A percentile compares a stretch with the other conserved stretches of the same genome.
Evolutionary conservation across 140 eudicot species (phyloP).

Genomic region (Senecio squalidus): DNA sequence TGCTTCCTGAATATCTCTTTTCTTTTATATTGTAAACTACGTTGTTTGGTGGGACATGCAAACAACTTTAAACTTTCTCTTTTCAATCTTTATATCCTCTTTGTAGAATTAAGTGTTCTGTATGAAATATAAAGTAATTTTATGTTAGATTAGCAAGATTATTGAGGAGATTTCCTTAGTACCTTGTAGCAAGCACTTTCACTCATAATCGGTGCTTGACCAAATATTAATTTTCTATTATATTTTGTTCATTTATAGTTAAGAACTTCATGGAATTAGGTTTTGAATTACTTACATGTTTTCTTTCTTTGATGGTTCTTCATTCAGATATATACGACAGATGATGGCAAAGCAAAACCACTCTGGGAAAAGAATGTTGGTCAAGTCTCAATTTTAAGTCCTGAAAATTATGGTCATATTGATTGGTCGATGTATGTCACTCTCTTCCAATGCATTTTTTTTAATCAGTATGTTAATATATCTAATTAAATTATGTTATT

Average conservation of each 20-base stretch:
- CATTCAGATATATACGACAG: constrained; percentile 64
- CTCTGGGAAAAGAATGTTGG: constrained; percentile 66
- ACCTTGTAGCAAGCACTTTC: neutral
- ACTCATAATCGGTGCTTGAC: constrained; percentile 8
- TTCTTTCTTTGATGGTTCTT: constrained; percentile 4
- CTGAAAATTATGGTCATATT: constrained; percentile 60
- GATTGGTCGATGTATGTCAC: constrained; percentile 90
- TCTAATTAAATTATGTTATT: constrained; percentile 4
- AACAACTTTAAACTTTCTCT: too few species aligned
- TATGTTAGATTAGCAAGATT: constrained; percentile 11
- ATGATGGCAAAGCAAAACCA: constrained; percentile 54
- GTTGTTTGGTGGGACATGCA: too few species aligned
- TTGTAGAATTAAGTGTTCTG: constrained; percentile 6
- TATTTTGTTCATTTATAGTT: neutral
- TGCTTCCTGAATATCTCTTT: constrained; percentile 5
- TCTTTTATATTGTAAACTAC: too few species aligned
- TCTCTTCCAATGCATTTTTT: constrained; percentile 19
- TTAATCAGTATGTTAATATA: constrained; percentile 2
- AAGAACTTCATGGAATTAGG: neutral
- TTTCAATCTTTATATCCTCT: too few species aligned
- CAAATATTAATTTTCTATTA: neutral
- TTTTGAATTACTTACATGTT: neutral
- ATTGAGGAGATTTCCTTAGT: constrained; percentile 9
- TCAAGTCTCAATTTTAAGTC: constrained; percentile 58
- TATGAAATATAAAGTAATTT: constrained; percentile 6